Conservation (phyloP, 768 basidiomycete species). For the Imleria badia region DNA sequence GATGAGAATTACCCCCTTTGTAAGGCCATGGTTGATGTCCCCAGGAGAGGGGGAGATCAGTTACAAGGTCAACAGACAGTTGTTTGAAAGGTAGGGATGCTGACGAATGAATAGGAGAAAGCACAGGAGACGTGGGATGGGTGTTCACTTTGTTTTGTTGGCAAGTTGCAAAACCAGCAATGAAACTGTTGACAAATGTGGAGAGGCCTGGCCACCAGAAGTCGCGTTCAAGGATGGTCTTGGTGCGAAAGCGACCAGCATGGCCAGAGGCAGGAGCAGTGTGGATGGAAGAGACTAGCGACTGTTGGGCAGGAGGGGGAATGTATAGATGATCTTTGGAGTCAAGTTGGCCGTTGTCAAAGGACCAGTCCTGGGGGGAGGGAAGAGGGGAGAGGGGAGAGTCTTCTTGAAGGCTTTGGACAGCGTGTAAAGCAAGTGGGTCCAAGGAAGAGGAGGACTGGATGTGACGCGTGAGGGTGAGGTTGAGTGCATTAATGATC, state of each 20-base stretch:
- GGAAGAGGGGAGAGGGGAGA: not conserved
- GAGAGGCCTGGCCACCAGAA: not conserved
- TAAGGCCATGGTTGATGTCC: not conserved
- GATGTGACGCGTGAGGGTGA: not conserved
- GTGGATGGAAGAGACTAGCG: not conserved
- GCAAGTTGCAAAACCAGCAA: not conserved
- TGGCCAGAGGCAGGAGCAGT: not conserved
- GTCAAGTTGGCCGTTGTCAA: not conserved
- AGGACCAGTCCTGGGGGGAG: not conserved
- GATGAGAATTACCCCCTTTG: not conserved
- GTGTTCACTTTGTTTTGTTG: not conserved
- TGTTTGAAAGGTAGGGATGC: not conserved
- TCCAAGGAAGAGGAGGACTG: not conserved
- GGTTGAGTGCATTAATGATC: not conserved
- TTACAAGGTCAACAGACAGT: not conserved
- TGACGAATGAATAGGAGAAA: not conserved
- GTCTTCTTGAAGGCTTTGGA: no score
- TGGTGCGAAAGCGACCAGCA: not conserved
- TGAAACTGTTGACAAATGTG: not conserved
- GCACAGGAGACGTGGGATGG: not conserved
- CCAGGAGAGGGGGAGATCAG: not conserved
- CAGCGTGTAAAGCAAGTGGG: not conserved
- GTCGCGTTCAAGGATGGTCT: not conserved
- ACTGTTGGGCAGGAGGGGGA: not conserved
- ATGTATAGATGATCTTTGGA: not conserved